Percentiles rank a stretch among this genome's conserved stretches.
phyloP scores from a whole-genome alignment of 2,329 filamentous ascomycete species.

The Scopulariopsis brevicaulis region DNA sequence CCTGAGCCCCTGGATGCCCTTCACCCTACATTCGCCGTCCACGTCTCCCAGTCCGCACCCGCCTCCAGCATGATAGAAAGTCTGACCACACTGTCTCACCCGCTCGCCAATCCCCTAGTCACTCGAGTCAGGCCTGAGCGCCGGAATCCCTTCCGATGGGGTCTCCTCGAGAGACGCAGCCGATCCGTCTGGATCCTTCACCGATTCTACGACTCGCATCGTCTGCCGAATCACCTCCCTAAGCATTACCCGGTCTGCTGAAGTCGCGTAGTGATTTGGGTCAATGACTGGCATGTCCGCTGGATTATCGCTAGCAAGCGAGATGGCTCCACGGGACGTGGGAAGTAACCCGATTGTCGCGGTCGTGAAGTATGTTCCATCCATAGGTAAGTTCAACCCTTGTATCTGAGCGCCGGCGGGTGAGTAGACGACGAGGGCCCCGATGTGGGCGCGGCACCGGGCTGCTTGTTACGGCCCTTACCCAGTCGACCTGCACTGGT shows the following conservation, averaged over 20 bases:
- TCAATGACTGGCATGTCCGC: conserved; percentile 13
- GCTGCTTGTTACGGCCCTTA: neutral
- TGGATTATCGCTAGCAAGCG: conserved; percentile 8
- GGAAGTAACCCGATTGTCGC: no score
- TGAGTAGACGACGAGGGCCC: no score
- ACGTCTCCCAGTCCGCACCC: no score
- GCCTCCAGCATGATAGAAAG: neutral
- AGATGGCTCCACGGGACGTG: no score
- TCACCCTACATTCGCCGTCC: conserved; percentile 21
- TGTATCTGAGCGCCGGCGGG: no score
- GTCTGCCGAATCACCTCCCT: conserved; percentile 14
- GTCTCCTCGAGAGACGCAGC: conserved; percentile 13
- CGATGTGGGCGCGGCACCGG: neutral
- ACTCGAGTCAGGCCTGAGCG: conserved; percentile 10
- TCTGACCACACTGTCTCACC: no score
- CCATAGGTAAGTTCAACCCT: no score
- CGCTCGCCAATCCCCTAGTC: conserved; percentile 17
- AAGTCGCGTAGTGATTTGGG: conserved; percentile 17
- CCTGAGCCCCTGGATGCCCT: conserved; percentile 22
- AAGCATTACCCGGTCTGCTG: conserved; percentile 16
- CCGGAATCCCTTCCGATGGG: conserved; percentile 9
- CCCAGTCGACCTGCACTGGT: neutral
- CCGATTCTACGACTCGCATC: conserved; percentile 9
- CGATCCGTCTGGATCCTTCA: conserved; percentile 9
- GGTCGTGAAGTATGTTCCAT: no score